Evolutionary conservation across 352 stramenopile species (phyloP).

Genomic region (Phytophthora ohioensis): DNA sequence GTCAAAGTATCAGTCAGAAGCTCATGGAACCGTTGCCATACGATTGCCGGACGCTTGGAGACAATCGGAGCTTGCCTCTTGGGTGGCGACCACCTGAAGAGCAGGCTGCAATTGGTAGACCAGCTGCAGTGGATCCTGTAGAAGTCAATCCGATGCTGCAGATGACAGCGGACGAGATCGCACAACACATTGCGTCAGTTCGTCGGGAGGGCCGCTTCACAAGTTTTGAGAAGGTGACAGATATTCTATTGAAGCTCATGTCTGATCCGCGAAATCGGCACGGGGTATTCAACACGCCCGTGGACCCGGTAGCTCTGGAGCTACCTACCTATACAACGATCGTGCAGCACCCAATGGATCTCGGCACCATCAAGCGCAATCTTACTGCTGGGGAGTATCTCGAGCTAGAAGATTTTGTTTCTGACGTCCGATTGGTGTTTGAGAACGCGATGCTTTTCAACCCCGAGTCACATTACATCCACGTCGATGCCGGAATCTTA

Average conservation of each 20-base stretch:
- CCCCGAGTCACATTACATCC: slow-evolving; percentile 74
- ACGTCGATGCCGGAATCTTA: slow-evolving; percentile 72
- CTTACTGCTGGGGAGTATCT: slow-evolving; percentile 88
- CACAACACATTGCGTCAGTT: slow-evolving; percentile 73
- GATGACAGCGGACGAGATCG: slow-evolving; percentile 69
- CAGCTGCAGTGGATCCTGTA: slow-evolving; percentile 14
- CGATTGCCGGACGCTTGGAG: slow-evolving; percentile 47
- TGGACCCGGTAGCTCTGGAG: slow-evolving; percentile 74
- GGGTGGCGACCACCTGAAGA: slow-evolving; percentile 37
- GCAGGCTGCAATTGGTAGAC: slow-evolving; percentile 1
- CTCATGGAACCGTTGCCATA: slow-evolving; percentile 46
- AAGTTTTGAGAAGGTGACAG: slow-evolving; percentile 68
- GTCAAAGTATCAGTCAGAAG: slow-evolving; percentile 46
- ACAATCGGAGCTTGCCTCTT: slow-evolving; percentile 67
- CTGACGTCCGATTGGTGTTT: slow-evolving; percentile 89
- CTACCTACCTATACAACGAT: slow-evolving; percentile 78
- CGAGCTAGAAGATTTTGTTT: slow-evolving; percentile 80
- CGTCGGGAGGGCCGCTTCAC: slow-evolving; percentile 66
- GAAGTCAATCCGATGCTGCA: slow-evolving; percentile 64
- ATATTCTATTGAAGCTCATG: slow-evolving; percentile 84
- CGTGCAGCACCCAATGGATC: slow-evolving; percentile 91
- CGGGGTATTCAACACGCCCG: slow-evolving; percentile 78
- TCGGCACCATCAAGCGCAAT: slow-evolving; percentile 89
- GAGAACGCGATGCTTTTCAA: slow-evolving; percentile 93
- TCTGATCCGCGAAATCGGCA: slow-evolving; percentile 72